Evolutionary conservation across 2,329 filamentous ascomycete species (phyloP).

Genomic region (Ophiostoma australiae): DNA sequence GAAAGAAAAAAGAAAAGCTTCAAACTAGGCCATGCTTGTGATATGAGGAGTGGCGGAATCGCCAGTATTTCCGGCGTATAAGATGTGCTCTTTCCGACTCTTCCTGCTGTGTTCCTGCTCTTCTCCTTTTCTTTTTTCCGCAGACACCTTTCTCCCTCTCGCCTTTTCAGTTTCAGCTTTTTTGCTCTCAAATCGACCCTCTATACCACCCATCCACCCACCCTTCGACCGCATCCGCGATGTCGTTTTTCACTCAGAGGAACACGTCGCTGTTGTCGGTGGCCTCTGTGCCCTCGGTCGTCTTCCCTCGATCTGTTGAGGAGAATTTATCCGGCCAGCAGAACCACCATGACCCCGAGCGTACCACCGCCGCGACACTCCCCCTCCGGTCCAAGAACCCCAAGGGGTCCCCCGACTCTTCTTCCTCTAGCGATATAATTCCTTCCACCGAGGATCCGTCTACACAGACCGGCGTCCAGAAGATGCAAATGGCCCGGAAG

Average conservation of each 20-base stretch:
- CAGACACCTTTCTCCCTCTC: not conserved
- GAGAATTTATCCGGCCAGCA: not conserved
- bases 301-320: not conserved
- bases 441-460: not conserved
- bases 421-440: not conserved
- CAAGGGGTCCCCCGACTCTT: not conserved
- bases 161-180: not conserved
- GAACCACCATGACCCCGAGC: not conserved
- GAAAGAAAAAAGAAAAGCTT: too few species aligned
- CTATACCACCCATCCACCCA: too few species aligned
- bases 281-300: not conserved
- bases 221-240: not conserved
- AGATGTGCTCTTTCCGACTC: too few species aligned
- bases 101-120: too few species aligned
- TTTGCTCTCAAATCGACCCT: not conserved
- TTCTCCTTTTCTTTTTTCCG: too few species aligned
- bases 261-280: not conserved
- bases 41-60: too few species aligned
- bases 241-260: not conserved
- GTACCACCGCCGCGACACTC: not conserved
- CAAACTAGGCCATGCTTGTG: too few species aligned
- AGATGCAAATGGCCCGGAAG: not conserved
- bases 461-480: not conserved
- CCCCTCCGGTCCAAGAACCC: not conserved
- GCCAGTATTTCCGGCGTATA: too few species aligned